Evolutionary conservation across 1,284 basidiomycete species (phyloP).

Genomic region (Ustilago hordei): DNA sequence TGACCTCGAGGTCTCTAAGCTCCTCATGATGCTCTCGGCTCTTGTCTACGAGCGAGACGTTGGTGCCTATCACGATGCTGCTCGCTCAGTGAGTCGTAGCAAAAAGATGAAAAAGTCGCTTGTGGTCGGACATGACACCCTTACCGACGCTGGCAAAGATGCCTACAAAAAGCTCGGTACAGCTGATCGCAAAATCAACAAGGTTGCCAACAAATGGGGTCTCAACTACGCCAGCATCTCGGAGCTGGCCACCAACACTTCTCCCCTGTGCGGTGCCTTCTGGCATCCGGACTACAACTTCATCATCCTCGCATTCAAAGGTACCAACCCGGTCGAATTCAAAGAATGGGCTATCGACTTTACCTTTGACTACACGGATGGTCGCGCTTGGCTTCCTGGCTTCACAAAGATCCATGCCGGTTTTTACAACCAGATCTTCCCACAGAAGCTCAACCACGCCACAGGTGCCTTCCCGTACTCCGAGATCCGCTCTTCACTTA

Average conservation of each 20-base stretch:
- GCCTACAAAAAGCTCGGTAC: slow-evolving; percentile 21
- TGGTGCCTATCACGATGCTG: slow-evolving; percentile 25
- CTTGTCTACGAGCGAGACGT: slow-evolving; percentile 51
- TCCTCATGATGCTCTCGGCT: slow-evolving; percentile 45
- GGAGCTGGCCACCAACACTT: slow-evolving; percentile 51
- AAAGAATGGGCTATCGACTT: slow-evolving; percentile 70
- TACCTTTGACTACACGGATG: slow-evolving; percentile 52
- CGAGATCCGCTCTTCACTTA: slow-evolving; percentile 35
- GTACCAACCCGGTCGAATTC: slow-evolving; percentile 70
- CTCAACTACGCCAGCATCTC: slow-evolving; percentile 49
- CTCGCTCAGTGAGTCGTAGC: slow-evolving; percentile 4
- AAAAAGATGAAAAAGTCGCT: slow-evolving; percentile 26
- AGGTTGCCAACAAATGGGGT: slow-evolving; percentile 46
- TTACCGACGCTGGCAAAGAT: slow-evolving; percentile 28
- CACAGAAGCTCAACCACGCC: slow-evolving; percentile 33
- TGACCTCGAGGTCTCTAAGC: slow-evolving; percentile 51
- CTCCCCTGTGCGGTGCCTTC: slow-evolving; percentile 47
- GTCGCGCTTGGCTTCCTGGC: slow-evolving; percentile 46
- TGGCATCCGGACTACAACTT: slow-evolving; percentile 50
- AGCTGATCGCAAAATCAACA: slow-evolving; percentile 40
- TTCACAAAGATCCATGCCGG: slow-evolving; percentile 49
- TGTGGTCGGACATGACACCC: slow-evolving; percentile 8
- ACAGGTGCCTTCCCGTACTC: slow-evolving; percentile 40
- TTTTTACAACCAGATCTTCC: slow-evolving; percentile 55
- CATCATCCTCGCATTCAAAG: slow-evolving; percentile 56